phyloP scores from a whole-genome alignment of 306 rosid genomes.

The Cucurbita argyrosperma region DNA sequence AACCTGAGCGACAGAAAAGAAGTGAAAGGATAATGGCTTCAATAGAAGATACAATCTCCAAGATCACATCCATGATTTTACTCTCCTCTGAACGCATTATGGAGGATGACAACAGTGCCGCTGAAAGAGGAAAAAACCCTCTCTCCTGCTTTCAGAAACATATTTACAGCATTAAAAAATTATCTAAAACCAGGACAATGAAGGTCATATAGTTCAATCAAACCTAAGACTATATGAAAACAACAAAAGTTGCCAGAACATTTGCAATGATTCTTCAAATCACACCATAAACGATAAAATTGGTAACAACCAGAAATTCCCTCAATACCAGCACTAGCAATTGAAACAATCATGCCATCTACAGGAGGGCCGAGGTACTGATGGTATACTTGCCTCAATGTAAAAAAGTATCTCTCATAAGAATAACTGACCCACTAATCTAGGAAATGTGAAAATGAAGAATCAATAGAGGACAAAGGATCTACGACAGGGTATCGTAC shows the following conservation, averaged over 20 bases:
- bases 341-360: neutral
- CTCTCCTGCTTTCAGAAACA: slow-evolving; percentile 53
- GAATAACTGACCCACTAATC: neutral
- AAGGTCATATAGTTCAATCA: neutral
- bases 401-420: neutral
- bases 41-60: slow-evolving; percentile 71
- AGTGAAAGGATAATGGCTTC: slow-evolving; percentile 76
- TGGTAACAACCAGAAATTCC: neutral
- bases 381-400: neutral
- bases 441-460: too few species aligned
- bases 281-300: neutral
- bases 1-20: slow-evolving; percentile 89
- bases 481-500: too few species aligned
- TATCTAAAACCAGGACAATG: neutral
- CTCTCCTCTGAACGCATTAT: slow-evolving; percentile 47
- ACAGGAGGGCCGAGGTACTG: neutral
- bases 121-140: slow-evolving; percentile 87
- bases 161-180: neutral
- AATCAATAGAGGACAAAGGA: too few species aligned
- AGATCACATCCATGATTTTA: slow-evolving; percentile 39
- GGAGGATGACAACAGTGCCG: slow-evolving; percentile 77
- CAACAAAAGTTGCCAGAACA: neutral
- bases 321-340: neutral
- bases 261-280: neutral
- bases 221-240: neutral